phyloP scores from a whole-genome alignment of 306 rosid genomes.

The Malus domestica region ASM211411v1 NC_041790.1:8773001-8773500 shows the following conservation, averaged over 20 bases:
- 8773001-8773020: not conserved
- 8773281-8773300: conserved; percentile 24
- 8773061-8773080: not conserved
- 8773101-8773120: conserved; percentile 10
- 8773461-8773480: conserved; percentile 57
- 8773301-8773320: conserved; percentile 41
- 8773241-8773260: conserved; percentile 31
- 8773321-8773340: conserved; percentile 9
- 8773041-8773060: not conserved
- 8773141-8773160: conserved; percentile 5
- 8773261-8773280: conserved; percentile 33
- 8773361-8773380: not conserved
- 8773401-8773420: not conserved
- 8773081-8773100: not conserved
- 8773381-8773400: not conserved
- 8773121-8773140: not conserved
- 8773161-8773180: conserved; percentile 28
- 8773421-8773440: not conserved
- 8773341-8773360: not conserved
- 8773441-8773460: conserved; percentile 66
- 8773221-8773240: conserved; percentile 13
- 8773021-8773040: not conserved
- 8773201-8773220: conserved; percentile 35
- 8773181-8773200: conserved; percentile 35
- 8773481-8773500: conserved; percentile 60